These are phyloP conservation scores for Mycena pura DNA, from an alignment of 768 basidiomycete genomes.

Conservation along the genomic window DNA sequence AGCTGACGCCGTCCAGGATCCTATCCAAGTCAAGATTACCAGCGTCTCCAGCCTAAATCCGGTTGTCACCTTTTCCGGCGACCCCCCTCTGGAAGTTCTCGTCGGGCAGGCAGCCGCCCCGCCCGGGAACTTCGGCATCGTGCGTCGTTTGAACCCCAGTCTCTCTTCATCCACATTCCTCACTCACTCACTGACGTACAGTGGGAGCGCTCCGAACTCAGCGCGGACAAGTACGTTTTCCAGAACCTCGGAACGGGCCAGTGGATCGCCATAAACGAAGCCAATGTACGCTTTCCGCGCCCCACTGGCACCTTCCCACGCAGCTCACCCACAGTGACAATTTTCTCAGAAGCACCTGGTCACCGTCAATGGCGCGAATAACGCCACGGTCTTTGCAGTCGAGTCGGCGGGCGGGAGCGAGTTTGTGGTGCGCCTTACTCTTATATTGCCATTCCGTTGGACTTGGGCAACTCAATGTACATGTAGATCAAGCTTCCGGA, in stretches of 20 bases:
- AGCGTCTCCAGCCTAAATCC: constrained; percentile 3
- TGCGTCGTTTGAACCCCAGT: background rate
- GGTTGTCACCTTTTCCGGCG: constrained; percentile 7
- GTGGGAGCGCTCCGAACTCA: constrained; percentile 11
- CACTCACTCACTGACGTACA: constrained; percentile 8
- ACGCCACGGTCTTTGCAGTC: constrained; percentile 8
- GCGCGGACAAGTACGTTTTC: constrained; percentile 6
- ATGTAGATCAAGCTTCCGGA: constrained; percentile 13
- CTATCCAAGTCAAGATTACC: constrained; percentile 6
- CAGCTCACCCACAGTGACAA: background rate
- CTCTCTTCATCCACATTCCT: background rate
- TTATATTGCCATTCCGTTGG: background rate
- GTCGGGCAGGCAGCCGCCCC: constrained; percentile 8
- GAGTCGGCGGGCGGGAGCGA: constrained; percentile 3
- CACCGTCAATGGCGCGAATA: background rate
- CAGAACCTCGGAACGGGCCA: constrained; percentile 6
- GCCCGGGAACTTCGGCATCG: constrained; percentile 11
- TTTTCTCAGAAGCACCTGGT: constrained; percentile 8
- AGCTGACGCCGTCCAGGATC: constrained; percentile 2
- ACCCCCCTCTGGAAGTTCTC: constrained; percentile 10
- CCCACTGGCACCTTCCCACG: background rate
- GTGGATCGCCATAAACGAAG: constrained; percentile 5
- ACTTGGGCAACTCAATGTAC: constrained; percentile 3
- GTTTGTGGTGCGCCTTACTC: constrained; percentile 10
- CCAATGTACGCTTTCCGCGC: constrained; percentile 1